Percentiles rank a stretch among this genome's conserved stretches.
Evolutionary conservation across 2,329 filamentous ascomycete species (phyloP).

Genomic region (Paracoccidioides lutzii): DNA sequence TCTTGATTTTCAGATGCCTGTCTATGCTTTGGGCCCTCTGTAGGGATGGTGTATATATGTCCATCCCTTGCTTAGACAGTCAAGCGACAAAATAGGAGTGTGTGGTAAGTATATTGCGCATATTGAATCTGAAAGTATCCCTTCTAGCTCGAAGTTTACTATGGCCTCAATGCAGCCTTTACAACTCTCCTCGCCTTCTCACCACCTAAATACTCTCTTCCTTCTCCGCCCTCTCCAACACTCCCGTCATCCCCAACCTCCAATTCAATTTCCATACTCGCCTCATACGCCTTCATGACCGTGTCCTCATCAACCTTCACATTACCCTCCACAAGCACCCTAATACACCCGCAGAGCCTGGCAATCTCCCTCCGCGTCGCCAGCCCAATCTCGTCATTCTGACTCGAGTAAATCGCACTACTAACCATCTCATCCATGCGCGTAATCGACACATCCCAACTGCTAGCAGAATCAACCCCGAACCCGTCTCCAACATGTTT

Average conservation of each 20-base stretch:
- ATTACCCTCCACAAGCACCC: constrained; percentile 68
- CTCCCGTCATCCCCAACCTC: constrained; percentile 29
- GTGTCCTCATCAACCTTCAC: constrained; percentile 82
- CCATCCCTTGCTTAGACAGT: too few relatives aligned
- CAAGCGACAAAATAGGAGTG: too few relatives aligned
- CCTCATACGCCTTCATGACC: constrained; percentile 69
- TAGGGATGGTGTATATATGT: too few relatives aligned
- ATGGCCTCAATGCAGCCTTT: constrained; percentile 8
- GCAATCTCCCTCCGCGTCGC: constrained; percentile 80
- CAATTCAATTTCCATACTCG: constrained; percentile 56
- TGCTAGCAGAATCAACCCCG: constrained; percentile 27
- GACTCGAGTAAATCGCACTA: constrained; percentile 79
- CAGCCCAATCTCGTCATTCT: constrained; percentile 73
- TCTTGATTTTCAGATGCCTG: too few relatives aligned
- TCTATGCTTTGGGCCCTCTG: too few relatives aligned
- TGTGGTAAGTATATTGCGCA: not conserved
- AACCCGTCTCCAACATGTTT: constrained; percentile 60
- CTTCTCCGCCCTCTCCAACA: constrained; percentile 18
- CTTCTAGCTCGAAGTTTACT: not conserved
- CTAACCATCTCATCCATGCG: constrained; percentile 78
- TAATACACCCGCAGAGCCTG: constrained; percentile 66
- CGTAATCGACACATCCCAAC: constrained; percentile 54
- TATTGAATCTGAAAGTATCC: not conserved
- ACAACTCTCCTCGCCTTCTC: constrained; percentile 28
- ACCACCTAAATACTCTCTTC: constrained; percentile 32